Conservation (phyloP, 2,329 filamentous ascomycete genomes). For the Neophaeococcomyces aloes region DNA sequence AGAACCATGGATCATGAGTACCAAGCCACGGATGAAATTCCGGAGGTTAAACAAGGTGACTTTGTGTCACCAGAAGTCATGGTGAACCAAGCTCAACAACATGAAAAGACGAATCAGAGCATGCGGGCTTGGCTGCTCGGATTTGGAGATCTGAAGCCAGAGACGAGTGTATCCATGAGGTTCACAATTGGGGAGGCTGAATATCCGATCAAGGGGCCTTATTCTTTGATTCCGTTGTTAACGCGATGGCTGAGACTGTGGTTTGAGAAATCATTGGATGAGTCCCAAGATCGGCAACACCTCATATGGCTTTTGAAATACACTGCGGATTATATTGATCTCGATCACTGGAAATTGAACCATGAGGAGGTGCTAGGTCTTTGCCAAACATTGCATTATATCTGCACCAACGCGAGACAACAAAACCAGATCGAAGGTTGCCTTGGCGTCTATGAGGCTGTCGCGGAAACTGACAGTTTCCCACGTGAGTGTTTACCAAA, state of each 20-base stretch:
- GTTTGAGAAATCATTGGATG: slow-evolving; percentile 12
- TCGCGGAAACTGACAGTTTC: slow-evolving; percentile 13
- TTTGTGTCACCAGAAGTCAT: slow-evolving; percentile 2
- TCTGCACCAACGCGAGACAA: slow-evolving; percentile 16
- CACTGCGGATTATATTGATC: slow-evolving; percentile 14
- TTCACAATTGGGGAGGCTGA: slow-evolving; percentile 11
- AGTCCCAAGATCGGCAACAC: slow-evolving; percentile 12
- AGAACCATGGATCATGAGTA: too few relatives aligned
- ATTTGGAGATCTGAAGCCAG: slow-evolving; percentile 15
- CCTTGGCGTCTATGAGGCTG: slow-evolving; percentile 14
- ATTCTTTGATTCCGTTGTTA: slow-evolving; percentile 14
- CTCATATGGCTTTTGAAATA: slow-evolving; percentile 18
- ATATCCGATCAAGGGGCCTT: slow-evolving; percentile 7
- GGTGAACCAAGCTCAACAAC: background rate
- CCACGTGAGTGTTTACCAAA: slow-evolving; percentile 14
- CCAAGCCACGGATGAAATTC: too few relatives aligned
- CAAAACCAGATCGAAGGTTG: slow-evolving; percentile 16
- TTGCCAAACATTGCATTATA: slow-evolving; percentile 10
- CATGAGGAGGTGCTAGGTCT: slow-evolving; percentile 10
- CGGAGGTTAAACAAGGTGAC: background rate
- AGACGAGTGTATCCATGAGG: slow-evolving; percentile 16
- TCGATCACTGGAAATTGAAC: slow-evolving; percentile 13
- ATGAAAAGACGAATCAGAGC: slow-evolving; percentile 1
- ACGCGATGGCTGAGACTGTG: slow-evolving; percentile 14
- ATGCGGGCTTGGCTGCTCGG: slow-evolving; percentile 11